phyloP scores from a whole-genome alignment of 139 green algal species.

The Volvox africanus region DNA sequence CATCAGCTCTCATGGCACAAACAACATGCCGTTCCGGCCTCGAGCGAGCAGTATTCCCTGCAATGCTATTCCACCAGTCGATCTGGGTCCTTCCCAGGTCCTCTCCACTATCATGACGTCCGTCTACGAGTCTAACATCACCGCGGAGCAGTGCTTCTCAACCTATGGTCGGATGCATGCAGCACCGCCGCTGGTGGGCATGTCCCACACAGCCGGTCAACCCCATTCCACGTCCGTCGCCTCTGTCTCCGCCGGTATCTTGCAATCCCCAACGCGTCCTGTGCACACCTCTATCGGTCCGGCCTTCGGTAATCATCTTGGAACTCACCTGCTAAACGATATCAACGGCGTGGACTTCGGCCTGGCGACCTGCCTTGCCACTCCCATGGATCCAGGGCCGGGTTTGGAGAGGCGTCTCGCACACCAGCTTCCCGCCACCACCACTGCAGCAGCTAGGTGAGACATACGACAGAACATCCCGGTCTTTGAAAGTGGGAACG shows the following conservation, averaged over 20 bases:
- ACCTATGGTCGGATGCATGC: background rate
- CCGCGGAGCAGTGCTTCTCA: constrained; percentile 11
- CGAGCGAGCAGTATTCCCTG: background rate
- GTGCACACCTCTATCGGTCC: background rate
- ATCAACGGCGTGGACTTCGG: background rate
- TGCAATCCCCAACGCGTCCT: background rate
- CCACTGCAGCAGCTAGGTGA: constrained; percentile 27
- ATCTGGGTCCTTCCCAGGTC: background rate
- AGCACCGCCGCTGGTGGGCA: constrained; percentile 20
- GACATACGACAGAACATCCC: no score
- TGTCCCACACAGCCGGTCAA: background rate
- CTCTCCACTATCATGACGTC: background rate
- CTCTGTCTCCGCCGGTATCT: background rate
- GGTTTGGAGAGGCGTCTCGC: background rate
- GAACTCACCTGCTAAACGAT: background rate
- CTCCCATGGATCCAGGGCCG: constrained; percentile 33
- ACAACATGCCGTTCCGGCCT: background rate
- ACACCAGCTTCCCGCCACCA: background rate
- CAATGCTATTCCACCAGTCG: background rate
- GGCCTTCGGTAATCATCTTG: background rate
- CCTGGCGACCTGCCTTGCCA: constrained; percentile 27
- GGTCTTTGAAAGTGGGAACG: no score
- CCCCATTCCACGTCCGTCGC: background rate
- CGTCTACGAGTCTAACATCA: constrained; percentile 24
- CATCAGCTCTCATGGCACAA: background rate